These are phyloP conservation scores for Penicillium pancosmium DNA, from an alignment of 495 filamentous ascomycete species.

Conservation along the genomic window DNA sequence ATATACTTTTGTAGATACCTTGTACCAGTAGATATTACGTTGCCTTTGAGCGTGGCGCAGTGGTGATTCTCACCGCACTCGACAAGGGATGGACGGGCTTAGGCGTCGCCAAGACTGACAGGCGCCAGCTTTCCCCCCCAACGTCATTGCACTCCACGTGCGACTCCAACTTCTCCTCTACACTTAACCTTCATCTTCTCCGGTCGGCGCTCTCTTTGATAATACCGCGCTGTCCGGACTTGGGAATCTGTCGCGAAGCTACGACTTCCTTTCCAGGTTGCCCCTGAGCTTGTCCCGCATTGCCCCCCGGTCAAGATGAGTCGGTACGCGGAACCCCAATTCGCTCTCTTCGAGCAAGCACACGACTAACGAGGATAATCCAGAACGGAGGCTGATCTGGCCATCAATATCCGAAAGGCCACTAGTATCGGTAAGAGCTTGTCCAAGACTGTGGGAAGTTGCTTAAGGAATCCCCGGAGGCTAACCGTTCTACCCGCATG, in stretches of 20 bases:
- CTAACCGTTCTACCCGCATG: background rate
- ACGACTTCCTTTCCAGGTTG: conserved; percentile 18
- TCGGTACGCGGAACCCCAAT: conserved; percentile 39
- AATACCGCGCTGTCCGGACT: conserved; percentile 28
- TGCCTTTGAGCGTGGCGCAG: background rate
- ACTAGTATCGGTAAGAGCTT: conserved; percentile 72
- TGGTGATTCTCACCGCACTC: conserved; percentile 1
- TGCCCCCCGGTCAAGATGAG: conserved; percentile 40
- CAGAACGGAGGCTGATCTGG: conserved; percentile 90
- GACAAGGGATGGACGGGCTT: conserved; percentile 27
- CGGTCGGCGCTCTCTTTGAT: conserved; percentile 19
- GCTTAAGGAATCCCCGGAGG: background rate
- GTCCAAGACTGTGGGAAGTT: conserved; percentile 11
- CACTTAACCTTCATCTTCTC: conserved; percentile 9
- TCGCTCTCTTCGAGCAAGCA: conserved; percentile 2
- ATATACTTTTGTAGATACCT: background rate
- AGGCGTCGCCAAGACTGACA: conserved; percentile 38
- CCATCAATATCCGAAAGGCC: conserved; percentile 95
- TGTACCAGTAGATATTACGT: background rate
- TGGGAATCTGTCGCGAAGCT: conserved; percentile 25
- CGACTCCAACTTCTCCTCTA: conserved; percentile 11
- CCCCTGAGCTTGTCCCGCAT: conserved; percentile 25
- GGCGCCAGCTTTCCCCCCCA: conserved; percentile 41
- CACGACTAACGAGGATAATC: conserved; percentile 23
- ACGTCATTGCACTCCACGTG: conserved; percentile 42